Percentiles rank a stretch among this genome's conserved stretches.
Evolutionary conservation across 257 asterid genomes (phyloP).

Genomic region (Paulownia fortunei): DNA sequence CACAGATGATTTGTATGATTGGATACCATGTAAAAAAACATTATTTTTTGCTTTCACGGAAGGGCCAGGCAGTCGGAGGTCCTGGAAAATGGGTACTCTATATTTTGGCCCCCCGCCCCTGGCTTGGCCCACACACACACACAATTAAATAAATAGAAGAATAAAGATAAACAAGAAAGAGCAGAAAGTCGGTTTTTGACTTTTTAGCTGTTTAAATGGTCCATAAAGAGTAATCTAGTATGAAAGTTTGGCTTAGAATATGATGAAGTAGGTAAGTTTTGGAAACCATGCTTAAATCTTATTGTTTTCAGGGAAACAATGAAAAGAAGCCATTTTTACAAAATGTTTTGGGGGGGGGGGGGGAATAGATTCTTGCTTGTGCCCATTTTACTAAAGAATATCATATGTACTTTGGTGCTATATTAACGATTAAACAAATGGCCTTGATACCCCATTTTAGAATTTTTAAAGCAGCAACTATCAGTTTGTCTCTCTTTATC

Average conservation of each 20-base stretch:
- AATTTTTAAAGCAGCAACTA: background rate
- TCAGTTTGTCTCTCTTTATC: background rate
- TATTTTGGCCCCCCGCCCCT: slow-evolving; percentile 14
- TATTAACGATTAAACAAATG: too few species aligned
- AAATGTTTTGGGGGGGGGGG: too few species aligned
- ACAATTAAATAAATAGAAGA: background rate
- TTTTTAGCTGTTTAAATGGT: slow-evolving; percentile 43
- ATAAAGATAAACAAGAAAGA: slow-evolving; percentile 3
- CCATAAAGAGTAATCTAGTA: slow-evolving; percentile 30
- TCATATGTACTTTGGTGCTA: too few species aligned
- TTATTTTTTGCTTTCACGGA: background rate
- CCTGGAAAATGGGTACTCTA: background rate
- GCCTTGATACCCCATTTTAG: too few species aligned
- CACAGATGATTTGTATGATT: too few species aligned
- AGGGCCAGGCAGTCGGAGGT: background rate
- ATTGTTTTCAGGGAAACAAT: too few species aligned
- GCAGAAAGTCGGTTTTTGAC: slow-evolving; percentile 36
- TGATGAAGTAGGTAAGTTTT: slow-evolving; percentile 24
- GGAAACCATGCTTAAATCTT: slow-evolving; percentile 26
- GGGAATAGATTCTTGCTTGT: too few species aligned
- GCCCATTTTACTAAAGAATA: too few species aligned
- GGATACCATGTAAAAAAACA: too few species aligned
- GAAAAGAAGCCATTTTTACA: too few species aligned
- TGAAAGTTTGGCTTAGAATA: slow-evolving; percentile 27
- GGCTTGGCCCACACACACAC: slow-evolving; percentile 15